phyloP scores from a whole-genome alignment of 2,329 filamentous ascomycete genomes.

The Aspergillus latus region DNA sequence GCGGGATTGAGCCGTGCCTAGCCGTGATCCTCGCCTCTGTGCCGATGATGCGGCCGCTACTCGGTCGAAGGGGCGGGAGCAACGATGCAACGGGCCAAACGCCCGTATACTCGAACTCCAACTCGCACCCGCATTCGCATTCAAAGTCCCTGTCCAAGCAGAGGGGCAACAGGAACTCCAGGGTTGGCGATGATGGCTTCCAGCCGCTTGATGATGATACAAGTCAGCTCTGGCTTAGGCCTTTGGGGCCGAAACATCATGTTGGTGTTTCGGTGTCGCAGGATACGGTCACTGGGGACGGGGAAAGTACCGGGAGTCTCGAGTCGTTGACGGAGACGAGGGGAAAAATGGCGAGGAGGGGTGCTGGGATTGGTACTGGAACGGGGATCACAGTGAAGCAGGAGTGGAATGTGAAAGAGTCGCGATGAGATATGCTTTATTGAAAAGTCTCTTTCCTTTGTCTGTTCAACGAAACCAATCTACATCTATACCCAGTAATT shows the following conservation, averaged over 20 bases:
- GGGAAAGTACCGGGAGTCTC: background rate
- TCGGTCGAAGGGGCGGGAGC: constrained; percentile 27
- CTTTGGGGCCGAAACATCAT: constrained; percentile 19
- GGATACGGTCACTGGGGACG: background rate
- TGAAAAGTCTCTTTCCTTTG: no score
- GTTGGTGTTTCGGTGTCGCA: constrained; percentile 8
- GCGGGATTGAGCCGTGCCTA: constrained; percentile 27
- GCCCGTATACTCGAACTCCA: constrained; percentile 2
- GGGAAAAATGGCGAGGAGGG: background rate
- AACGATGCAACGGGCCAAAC: constrained; percentile 19
- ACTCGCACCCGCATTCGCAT: background rate
- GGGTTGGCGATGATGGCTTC: constrained; percentile 21
- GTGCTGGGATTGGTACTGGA: background rate
- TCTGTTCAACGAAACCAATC: no score
- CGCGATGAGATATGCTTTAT: background rate
- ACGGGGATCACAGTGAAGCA: background rate
- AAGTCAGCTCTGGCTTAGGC: constrained; percentile 30
- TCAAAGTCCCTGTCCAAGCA: no score
- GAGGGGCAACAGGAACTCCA: no score
- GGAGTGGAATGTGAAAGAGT: background rate
- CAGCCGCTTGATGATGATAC: constrained; percentile 31
- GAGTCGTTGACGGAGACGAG: background rate
- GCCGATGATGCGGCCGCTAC: constrained; percentile 31
- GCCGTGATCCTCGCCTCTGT: constrained; percentile 26
- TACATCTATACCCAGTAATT: no score